phyloP scores from a whole-genome alignment of 371 early-diverging fungal genomes.

The Choanephora cucurbitarum region DNA sequence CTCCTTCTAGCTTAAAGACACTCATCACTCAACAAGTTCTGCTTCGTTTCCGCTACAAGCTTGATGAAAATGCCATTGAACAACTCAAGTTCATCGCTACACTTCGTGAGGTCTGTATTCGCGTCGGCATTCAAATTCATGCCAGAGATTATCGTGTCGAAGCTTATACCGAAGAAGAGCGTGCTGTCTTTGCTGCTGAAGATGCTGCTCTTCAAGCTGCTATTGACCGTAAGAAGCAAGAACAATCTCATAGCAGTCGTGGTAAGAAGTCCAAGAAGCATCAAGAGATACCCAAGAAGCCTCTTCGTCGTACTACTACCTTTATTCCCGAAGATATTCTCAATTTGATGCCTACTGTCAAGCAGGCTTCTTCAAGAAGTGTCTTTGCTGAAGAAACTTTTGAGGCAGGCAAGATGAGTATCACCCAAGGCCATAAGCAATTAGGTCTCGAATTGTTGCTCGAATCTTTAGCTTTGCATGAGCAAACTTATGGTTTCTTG shows the following conservation, averaged over 20 bases:
- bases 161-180: constrained; percentile 48
- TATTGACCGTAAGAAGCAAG: constrained; percentile 41
- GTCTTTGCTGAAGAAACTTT: constrained; percentile 87
- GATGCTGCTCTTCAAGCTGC: constrained; percentile 32
- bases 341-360: constrained; percentile 81
- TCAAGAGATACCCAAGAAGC: background rate
- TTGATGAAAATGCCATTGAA: constrained; percentile 56
- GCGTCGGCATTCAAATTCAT: constrained; percentile 83
- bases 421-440: constrained; percentile 80
- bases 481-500: constrained; percentile 90
- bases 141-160: constrained; percentile 73
- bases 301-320: constrained; percentile 40
- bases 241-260: constrained; percentile 22
- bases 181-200: constrained; percentile 42
- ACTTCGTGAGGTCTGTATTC: constrained; percentile 83
- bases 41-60: constrained; percentile 75
- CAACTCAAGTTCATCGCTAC: constrained; percentile 63
- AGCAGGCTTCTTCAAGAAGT: constrained; percentile 69
- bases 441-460: constrained; percentile 80
- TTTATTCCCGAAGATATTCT: constrained; percentile 79
- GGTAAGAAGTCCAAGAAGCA: constrained; percentile 43
- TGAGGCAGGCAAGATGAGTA: constrained; percentile 82
- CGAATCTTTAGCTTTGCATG: constrained; percentile 86
- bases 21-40: constrained; percentile 63
- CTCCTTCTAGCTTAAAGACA: constrained; percentile 61